Conservation (phyloP, 305 asterid species). For the Fraxinus paxiana region DNA sequence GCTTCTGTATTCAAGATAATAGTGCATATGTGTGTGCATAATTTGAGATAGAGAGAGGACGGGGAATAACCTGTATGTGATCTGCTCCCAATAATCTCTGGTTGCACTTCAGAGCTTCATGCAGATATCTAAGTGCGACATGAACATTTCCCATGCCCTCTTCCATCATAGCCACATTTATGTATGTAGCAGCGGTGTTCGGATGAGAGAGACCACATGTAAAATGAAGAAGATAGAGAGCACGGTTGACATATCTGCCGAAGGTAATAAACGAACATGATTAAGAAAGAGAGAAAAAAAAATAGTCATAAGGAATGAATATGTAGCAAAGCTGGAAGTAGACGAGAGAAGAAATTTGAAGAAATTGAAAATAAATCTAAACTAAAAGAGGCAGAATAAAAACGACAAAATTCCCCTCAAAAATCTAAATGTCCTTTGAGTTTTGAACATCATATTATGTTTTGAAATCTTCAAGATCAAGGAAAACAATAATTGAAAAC, state of each 20-base stretch:
- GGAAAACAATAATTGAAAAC: not conserved
- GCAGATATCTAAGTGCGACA: slow-evolving; percentile 96
- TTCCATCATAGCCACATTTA: slow-evolving; percentile 99
- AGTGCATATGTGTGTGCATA: not conserved
- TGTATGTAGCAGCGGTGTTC: slow-evolving; percentile 98
- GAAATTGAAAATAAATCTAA: not conserved
- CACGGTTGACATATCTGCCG: slow-evolving; percentile 96
- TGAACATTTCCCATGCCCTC: slow-evolving; percentile 99
- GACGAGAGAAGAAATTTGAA: not conserved
- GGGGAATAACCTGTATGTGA: slow-evolving; percentile 78
- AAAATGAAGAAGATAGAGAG: slow-evolving; percentile 91
- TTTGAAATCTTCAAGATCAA: not conserved
- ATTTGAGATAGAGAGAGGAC: slow-evolving; percentile 25
- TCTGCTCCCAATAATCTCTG: slow-evolving; percentile 84
- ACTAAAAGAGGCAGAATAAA: not conserved
- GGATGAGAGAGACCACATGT: slow-evolving; percentile 99
- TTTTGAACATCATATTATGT: not conserved
- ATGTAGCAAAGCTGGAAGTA: slow-evolving; percentile 15
- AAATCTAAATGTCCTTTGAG: not conserved
- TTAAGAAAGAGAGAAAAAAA: slow-evolving; percentile 11
- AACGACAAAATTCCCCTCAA: not conserved
- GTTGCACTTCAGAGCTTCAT: slow-evolving; percentile 99
- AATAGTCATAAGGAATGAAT: not conserved
- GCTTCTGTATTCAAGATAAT: slow-evolving; percentile 14
- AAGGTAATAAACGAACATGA: slow-evolving; percentile 24